These are phyloP conservation scores for Heliamphora exappendiculata DNA, from an alignment of 148 eudicot species.

Conservation along the genomic window DNA sequence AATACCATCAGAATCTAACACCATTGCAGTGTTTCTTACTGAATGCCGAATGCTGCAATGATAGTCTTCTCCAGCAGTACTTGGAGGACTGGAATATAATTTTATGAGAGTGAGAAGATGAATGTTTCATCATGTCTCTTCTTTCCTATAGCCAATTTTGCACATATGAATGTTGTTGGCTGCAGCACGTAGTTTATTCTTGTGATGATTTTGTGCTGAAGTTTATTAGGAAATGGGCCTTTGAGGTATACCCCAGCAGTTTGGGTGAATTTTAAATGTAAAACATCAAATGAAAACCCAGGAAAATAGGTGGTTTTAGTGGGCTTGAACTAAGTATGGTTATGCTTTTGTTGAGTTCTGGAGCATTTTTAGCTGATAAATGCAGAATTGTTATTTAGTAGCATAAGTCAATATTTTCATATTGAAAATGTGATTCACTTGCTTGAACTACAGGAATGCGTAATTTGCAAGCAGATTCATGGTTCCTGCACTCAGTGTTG, in stretches of 20 bases:
- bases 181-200: background rate
- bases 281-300: background rate
- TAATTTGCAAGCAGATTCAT: constrained; percentile 76
- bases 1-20: background rate
- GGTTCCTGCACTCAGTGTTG: constrained; percentile 96
- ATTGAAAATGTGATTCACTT: background rate
- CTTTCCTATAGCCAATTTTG: background rate
- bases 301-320: background rate
- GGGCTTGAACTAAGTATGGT: background rate
- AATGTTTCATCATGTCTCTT: background rate
- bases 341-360: background rate
- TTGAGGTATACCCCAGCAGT: background rate
- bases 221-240: background rate
- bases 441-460: constrained; percentile 51
- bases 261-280: background rate
- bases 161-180: background rate
- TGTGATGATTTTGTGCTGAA: constrained; percentile 1
- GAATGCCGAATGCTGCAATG: background rate
- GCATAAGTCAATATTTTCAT: background rate
- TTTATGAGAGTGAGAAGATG: background rate
- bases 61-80: background rate
- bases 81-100: background rate
- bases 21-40: background rate
- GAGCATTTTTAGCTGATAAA: background rate
- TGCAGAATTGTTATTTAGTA: background rate